These are phyloP conservation scores for Coix lacrymajobi DNA, from an alignment of 176 grass and related monocot species.

Conservation along the genomic window DNA sequence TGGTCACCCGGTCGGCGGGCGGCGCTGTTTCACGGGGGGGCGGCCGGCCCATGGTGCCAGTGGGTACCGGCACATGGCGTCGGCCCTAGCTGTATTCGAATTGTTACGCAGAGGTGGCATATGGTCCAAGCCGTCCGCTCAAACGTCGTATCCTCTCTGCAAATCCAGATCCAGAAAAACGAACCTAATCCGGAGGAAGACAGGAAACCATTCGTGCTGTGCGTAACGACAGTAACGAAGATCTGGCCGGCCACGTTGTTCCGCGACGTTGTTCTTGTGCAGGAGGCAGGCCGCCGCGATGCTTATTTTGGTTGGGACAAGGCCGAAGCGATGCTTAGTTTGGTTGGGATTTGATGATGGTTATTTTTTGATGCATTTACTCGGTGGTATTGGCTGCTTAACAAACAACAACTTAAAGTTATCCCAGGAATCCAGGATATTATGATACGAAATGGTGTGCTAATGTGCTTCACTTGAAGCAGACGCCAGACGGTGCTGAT, in stretches of 20 bases:
- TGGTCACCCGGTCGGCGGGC: conserved; percentile 16
- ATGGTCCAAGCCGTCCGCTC: conserved; percentile 7
- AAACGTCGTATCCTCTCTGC: background rate
- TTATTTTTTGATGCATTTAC: conserved; percentile 25
- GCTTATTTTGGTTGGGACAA: conserved; percentile 10
- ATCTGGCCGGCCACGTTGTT: conserved; percentile 19
- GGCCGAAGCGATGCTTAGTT: conserved; percentile 2
- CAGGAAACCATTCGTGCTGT: too few species aligned
- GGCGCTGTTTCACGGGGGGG: conserved; percentile 23
- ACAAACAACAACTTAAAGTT: background rate
- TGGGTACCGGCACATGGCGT: conserved; percentile 27
- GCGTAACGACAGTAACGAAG: background rate
- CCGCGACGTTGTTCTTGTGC: background rate
- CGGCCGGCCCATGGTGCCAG: background rate
- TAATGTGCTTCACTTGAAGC: background rate
- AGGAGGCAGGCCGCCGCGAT: conserved; percentile 21
- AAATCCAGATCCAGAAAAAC: background rate
- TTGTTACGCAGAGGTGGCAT: background rate
- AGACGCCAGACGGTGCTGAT: background rate
- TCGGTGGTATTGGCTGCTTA: background rate
- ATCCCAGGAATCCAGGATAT: background rate
- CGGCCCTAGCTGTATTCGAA: conserved; percentile 11
- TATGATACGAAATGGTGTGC: background rate
- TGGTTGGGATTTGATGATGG: too few species aligned
- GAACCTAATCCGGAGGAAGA: background rate